Conservation (phyloP, 192 early-diverging fungal genomes). For the Paraglomus occultum region DNA sequence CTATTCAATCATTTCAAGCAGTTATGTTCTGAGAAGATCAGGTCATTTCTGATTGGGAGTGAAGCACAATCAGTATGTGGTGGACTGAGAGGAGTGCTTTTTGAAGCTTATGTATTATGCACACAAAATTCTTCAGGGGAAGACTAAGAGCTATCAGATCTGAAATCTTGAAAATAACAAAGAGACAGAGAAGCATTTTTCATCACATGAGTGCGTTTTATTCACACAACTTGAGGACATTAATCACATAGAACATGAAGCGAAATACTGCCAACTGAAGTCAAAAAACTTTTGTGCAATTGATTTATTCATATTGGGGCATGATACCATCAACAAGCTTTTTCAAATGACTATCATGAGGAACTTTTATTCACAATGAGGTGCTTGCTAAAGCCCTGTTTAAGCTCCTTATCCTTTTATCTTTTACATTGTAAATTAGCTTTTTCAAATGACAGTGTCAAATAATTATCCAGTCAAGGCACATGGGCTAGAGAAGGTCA, state of each 20-base stretch:
- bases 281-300: slow-evolving; percentile 22
- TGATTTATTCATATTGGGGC: slow-evolving; percentile 23
- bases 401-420: too few species aligned
- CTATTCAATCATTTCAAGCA: slow-evolving; percentile 15
- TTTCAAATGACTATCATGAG: slow-evolving; percentile 30
- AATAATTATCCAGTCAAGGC: slow-evolving; percentile 17
- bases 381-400: too few species aligned
- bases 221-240: slow-evolving; percentile 15
- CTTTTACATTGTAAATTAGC: not conserved
- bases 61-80: slow-evolving; percentile 1
- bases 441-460: slow-evolving; percentile 28
- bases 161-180: slow-evolving; percentile 22
- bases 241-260: slow-evolving; percentile 19
- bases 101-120: slow-evolving; percentile 2
- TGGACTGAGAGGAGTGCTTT: slow-evolving; percentile 12
- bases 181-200: not conserved
- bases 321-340: slow-evolving; percentile 21
- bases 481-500: slow-evolving; percentile 13
- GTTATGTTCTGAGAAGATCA: slow-evolving; percentile 3
- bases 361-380: too few species aligned
- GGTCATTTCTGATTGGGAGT: slow-evolving; percentile 2
- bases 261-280: slow-evolving; percentile 24
- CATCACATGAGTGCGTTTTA: slow-evolving; percentile 8
- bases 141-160: not conserved
- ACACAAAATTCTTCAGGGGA: slow-evolving; percentile 9